Evolutionary conservation across 805 yeast genomes (phyloP).

Genomic region (Sporopachydermia quercuum): DNA sequence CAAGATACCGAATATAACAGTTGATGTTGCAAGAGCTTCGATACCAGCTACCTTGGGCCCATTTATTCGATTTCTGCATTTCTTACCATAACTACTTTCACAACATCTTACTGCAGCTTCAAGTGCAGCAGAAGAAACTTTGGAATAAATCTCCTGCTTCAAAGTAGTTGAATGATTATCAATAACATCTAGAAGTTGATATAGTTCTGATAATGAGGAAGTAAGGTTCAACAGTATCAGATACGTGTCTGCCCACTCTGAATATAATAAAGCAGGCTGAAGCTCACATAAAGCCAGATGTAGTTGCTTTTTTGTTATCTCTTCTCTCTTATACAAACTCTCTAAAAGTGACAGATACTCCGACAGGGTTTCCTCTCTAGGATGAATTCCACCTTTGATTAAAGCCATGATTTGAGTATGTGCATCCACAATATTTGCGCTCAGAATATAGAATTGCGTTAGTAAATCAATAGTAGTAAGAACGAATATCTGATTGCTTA

Average conservation of each 20-base stretch:
- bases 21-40: slow-evolving; percentile 1
- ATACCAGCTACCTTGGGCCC: slow-evolving; percentile 1
- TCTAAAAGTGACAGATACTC: slow-evolving; percentile 1
- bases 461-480: slow-evolving; percentile 1
- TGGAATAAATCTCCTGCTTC: slow-evolving; percentile 1
- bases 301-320: slow-evolving; percentile 1
- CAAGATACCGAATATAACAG: slow-evolving; percentile 1
- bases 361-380: slow-evolving; percentile 1
- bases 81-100: slow-evolving; percentile 1
- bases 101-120: slow-evolving; percentile 1
- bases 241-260: slow-evolving; percentile 1
- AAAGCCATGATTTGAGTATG: slow-evolving; percentile 1
- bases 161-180: neutral
- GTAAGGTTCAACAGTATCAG: slow-evolving; percentile 1
- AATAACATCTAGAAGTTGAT: slow-evolving; percentile 1
- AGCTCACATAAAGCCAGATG: slow-evolving; percentile 1
- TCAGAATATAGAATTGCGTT: slow-evolving; percentile 1
- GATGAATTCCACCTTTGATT: slow-evolving; percentile 1
- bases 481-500: slow-evolving; percentile 1
- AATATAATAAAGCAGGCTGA: slow-evolving; percentile 1
- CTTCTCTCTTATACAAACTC: slow-evolving; percentile 1
- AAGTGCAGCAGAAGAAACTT: slow-evolving; percentile 1
- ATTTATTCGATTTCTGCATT: neutral
- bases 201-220: slow-evolving; percentile 1
- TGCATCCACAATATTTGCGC: slow-evolving; percentile 1